Conservation (phyloP, 257 asterid species). For the Phtheirospermum japonicum region DNA sequence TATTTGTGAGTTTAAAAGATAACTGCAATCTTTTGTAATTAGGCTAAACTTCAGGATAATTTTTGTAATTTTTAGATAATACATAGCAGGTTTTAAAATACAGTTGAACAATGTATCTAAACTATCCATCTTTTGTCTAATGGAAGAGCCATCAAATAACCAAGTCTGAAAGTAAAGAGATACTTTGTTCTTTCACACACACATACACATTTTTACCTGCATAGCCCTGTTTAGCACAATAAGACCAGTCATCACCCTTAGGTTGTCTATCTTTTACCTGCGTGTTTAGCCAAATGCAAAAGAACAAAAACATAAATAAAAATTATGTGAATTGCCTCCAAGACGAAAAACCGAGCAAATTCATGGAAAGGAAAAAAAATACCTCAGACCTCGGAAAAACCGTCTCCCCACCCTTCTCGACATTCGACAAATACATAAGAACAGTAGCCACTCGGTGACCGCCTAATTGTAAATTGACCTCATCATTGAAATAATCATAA, state of each 20-base stretch:
- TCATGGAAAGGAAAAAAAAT: not conserved
- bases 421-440: slow-evolving; percentile 65
- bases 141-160: no score
- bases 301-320: not conserved
- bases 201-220: slow-evolving; percentile 38
- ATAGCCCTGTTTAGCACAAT: slow-evolving; percentile 66
- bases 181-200: no score
- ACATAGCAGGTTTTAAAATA: no score
- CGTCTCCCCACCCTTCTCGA: slow-evolving; percentile 69
- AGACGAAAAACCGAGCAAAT: no score
- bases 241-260: slow-evolving; percentile 63
- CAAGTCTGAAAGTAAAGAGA: no score
- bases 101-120: no score
- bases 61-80: no score
- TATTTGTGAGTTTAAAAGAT: no score
- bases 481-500: slow-evolving; percentile 51
- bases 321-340: no score
- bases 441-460: slow-evolving; percentile 77
- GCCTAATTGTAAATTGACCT: slow-evolving; percentile 43
- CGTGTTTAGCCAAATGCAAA: not conserved
- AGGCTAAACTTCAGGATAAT: no score
- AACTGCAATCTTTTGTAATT: no score
- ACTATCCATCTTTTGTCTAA: no score
- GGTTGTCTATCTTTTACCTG: slow-evolving; percentile 43
- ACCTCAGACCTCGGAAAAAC: slow-evolving; percentile 60